These are phyloP conservation scores for Fusarium protoensiforme DNA, from an alignment of 2,329 filamentous ascomycete species.

Conservation along the genomic window DNA sequence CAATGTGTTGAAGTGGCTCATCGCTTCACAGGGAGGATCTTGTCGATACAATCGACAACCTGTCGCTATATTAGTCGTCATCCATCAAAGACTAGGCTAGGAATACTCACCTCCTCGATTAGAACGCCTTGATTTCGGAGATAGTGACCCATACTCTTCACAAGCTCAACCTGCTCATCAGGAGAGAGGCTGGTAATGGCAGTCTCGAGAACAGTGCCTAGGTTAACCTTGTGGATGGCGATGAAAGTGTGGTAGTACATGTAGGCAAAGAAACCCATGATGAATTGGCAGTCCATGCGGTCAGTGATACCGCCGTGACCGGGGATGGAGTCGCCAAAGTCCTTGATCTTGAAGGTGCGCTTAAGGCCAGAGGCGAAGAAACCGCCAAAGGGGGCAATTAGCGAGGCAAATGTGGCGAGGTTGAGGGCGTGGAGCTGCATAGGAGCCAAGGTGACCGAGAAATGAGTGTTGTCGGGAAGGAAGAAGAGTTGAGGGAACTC, in stretches of 20 bases:
- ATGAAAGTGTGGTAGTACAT: conserved; percentile 99
- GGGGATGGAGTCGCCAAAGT: conserved; percentile 98
- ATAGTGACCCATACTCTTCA: conserved; percentile 72
- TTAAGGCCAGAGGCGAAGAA: conserved; percentile 99
- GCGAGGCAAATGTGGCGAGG: conserved; percentile 91
- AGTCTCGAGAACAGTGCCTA: conserved; percentile 89
- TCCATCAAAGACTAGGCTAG: background rate
- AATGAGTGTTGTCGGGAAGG: conserved; percentile 65
- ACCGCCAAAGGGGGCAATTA: conserved; percentile 96
- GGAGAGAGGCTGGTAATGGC: conserved; percentile 89
- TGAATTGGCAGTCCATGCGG: conserved; percentile 99
- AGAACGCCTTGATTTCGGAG: conserved; percentile 71
- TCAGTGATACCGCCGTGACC: conserved; percentile 98
- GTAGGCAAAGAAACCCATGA: conserved; percentile 98
- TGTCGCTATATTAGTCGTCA: conserved; percentile 18
- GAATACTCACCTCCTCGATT: conserved; percentile 45
- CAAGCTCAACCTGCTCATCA: conserved; percentile 89
- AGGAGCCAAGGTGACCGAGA: conserved; percentile 80
- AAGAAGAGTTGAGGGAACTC: conserved; percentile 79
- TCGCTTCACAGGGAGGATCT: conserved; percentile 35
- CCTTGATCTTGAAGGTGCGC: conserved; percentile 99
- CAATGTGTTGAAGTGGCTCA: conserved; percentile 21
- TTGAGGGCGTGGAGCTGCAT: conserved; percentile 94
- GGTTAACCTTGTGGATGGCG: conserved; percentile 84
- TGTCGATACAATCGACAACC: conserved; percentile 44